Percentiles rank a stretch among this genome's conserved stretches.
Evolutionary conservation across 2,329 filamentous ascomycete genomes (phyloP).

Genomic region (Amauroascus verrucosus): DNA sequence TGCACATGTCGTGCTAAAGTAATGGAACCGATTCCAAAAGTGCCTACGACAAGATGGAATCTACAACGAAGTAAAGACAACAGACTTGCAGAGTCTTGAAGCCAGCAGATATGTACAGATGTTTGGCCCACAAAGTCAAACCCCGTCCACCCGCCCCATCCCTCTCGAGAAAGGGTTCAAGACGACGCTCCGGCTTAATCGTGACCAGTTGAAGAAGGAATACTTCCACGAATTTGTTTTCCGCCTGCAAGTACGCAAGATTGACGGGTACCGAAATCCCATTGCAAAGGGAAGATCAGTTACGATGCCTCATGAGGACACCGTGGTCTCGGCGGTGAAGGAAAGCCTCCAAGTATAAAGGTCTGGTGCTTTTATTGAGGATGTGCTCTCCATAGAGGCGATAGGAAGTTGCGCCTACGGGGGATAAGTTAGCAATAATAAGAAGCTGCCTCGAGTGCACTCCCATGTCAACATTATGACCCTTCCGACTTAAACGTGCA

Average conservation of each 20-base stretch:
- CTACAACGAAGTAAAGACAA: no score
- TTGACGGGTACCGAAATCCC: conserved; percentile 63
- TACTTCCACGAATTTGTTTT: conserved; percentile 47
- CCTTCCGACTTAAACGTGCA: no score
- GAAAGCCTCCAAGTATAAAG: no score
- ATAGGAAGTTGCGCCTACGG: no score
- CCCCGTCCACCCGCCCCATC: conserved; percentile 72
- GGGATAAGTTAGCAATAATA: no score
- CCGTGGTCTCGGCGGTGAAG: conserved; percentile 50
- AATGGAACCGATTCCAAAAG: conserved; percentile 6
- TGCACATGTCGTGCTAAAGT: conserved; percentile 89
- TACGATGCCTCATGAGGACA: conserved; percentile 41
- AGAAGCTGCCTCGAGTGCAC: no score
- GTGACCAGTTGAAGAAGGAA: conserved; percentile 49
- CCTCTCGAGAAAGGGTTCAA: conserved; percentile 74
- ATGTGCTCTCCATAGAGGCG: no score
- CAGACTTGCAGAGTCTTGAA: not conserved
- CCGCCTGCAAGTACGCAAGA: conserved; percentile 45
- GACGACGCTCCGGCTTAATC: conserved; percentile 99
- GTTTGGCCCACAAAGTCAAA: conserved; percentile 94
- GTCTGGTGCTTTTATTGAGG: no score
- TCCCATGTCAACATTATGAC: no score
- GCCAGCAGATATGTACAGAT: conserved; percentile 31
- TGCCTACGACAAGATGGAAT: no score
- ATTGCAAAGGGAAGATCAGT: conserved; percentile 49